These are phyloP conservation scores for Pistacia atlantica DNA, from an alignment of 345 rosid species.

Conservation along the genomic window DNA sequence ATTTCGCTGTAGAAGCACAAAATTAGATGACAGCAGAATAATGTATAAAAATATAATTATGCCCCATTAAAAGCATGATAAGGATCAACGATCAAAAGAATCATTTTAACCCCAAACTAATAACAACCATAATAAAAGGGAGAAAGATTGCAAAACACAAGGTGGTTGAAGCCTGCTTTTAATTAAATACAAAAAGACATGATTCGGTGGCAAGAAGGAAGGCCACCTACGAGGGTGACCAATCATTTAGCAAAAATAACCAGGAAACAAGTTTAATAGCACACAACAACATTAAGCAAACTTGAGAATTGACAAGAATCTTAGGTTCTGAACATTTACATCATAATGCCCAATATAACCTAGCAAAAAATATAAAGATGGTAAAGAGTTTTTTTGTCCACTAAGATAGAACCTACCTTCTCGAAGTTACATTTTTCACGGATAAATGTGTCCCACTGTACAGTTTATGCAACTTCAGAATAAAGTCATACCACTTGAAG, in stretches of 20 bases:
- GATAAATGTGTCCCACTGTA: conserved; percentile 91
- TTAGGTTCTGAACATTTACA: background rate
- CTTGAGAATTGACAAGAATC: background rate
- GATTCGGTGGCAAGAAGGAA: background rate
- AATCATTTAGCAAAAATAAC: background rate
- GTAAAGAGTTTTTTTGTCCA: too few relatives aligned
- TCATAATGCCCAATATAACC: background rate
- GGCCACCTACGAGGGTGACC: background rate
- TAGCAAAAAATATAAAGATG: background rate
- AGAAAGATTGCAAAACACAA: conserved; percentile 1
- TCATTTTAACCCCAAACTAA: too few relatives aligned
- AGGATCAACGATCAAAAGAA: background rate
- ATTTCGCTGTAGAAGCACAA: background rate
- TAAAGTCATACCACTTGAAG: conserved; percentile 91
- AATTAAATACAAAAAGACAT: background rate
- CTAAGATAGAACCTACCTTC: conserved; percentile 44
- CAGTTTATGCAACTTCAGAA: conserved; percentile 66
- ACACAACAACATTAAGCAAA: background rate
- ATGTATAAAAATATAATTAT: background rate
- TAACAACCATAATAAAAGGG: too few relatives aligned
- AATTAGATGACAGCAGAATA: background rate
- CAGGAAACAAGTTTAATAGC: background rate
- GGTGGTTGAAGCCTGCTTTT: background rate
- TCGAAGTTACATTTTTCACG: conserved; percentile 67
- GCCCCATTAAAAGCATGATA: background rate